Percentiles rank a stretch among this genome's conserved stretches.
phyloP scores from a whole-genome alignment of 352 stramenopile genomes.

The Globisporangium okanoganense region DNA sequence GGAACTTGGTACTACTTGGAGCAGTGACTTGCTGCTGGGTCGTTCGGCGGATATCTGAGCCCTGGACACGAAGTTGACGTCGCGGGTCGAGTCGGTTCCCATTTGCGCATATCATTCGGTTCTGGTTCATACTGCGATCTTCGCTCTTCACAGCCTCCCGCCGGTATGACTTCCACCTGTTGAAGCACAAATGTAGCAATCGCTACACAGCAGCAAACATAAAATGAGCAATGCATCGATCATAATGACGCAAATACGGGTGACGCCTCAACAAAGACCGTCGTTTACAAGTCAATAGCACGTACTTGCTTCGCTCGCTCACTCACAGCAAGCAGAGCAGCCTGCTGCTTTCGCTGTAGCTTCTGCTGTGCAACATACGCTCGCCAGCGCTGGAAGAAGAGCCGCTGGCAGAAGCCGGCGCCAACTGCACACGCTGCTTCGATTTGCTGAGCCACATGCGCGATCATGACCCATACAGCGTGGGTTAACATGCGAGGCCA shows the following conservation, averaged over 20 bases:
- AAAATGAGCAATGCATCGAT: neutral
- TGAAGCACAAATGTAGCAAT: neutral
- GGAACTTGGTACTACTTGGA: neutral
- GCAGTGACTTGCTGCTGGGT: neutral
- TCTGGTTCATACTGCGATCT: neutral
- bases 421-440: slow-evolving; percentile 13
- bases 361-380: neutral
- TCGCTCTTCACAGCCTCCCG: neutral
- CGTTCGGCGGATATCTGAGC: neutral
- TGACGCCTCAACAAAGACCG: neutral
- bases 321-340: neutral
- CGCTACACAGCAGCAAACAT: neutral
- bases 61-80: slow-evolving; percentile 5
- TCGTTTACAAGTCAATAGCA: neutral
- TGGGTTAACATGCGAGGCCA: neutral
- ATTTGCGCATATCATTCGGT: neutral
- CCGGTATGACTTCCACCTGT: neutral
- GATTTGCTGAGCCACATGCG: neutral
- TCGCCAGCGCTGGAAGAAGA: slow-evolving; percentile 17
- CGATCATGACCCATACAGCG: neutral
- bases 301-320: slow-evolving; percentile 2
- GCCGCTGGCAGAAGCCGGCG: slow-evolving; percentile 13
- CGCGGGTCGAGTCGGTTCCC: neutral
- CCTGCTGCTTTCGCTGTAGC: neutral
- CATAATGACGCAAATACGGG: neutral